phyloP scores from a whole-genome alignment of 352 stramenopile genomes.

The Globisporangium alternatum region DNA sequence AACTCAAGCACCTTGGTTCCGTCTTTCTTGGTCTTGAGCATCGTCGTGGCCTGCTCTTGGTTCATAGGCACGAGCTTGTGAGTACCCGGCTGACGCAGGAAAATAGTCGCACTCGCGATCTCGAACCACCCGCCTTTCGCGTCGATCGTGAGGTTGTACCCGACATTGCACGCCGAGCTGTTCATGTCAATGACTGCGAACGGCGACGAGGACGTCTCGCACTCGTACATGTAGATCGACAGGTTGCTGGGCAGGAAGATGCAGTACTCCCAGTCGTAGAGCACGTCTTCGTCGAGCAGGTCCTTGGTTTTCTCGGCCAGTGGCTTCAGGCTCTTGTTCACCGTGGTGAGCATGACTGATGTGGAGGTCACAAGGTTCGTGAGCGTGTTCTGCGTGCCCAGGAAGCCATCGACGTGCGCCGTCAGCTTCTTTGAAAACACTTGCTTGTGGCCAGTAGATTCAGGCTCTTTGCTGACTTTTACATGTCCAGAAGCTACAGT shows the following conservation, averaged over 20 bases:
- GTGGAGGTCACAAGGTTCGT: slow-evolving; percentile 47
- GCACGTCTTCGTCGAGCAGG: slow-evolving; percentile 30
- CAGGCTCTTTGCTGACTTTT: neutral
- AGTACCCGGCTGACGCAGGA: slow-evolving; percentile 26
- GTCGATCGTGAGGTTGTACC: slow-evolving; percentile 46
- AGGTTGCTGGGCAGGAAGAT: slow-evolving; percentile 49
- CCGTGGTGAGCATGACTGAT: slow-evolving; percentile 24
- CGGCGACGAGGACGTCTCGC: slow-evolving; percentile 32
- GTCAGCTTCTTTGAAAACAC: slow-evolving; percentile 62
- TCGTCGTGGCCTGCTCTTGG: slow-evolving; percentile 28
- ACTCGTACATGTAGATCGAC: slow-evolving; percentile 66
- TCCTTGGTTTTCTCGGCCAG: slow-evolving; percentile 39
- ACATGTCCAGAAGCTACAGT: neutral
- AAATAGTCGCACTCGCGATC: slow-evolving; percentile 42
- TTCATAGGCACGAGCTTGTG: slow-evolving; percentile 33
- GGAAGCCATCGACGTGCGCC: slow-evolving; percentile 46
- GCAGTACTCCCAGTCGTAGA: slow-evolving; percentile 75
- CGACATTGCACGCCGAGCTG: slow-evolving; percentile 33
- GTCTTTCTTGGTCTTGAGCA: slow-evolving; percentile 35
- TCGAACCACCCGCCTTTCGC: slow-evolving; percentile 52
- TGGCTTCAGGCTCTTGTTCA: slow-evolving; percentile 29
- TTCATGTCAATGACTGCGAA: slow-evolving; percentile 57
- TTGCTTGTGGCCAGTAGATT: slow-evolving; percentile 10
- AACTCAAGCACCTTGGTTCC: slow-evolving; percentile 45
- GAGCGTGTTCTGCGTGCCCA: slow-evolving; percentile 46